Evolutionary conservation across 2,329 filamentous ascomycete genomes (phyloP), one percentile per base, ranked within the genome.

Genomic region (Dissoconium aciculare): DNA sequence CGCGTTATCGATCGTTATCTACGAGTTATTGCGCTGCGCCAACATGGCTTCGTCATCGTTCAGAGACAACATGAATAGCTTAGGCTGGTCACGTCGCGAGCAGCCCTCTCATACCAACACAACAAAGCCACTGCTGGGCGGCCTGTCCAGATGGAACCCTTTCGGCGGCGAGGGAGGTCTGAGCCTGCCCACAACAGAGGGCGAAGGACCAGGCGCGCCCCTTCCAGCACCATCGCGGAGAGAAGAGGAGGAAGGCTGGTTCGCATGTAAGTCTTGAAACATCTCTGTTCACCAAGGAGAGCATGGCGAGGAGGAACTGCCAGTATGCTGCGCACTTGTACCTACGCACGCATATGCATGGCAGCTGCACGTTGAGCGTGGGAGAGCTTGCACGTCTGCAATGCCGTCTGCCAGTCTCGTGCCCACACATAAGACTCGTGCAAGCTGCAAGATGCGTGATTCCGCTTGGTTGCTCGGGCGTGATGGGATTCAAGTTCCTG

Each of bases 241-340:
- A 46, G 85, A 94, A 53, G 89, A 95, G 58, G 87, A 95, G 54
- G 89, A 94, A 60, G 81, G 77, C 41, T 94, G 81, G 74, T 85
- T 94, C 71, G 77, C 80, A 50, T 66, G 89, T 98, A 72, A 87
- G 89, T 74, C 48, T 54, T 37, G 32, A 26, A 35, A 23, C 27
- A 23, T 21, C 27, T n/a, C n/a, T 30, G 27, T 37, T 33, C 39
- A 44, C n/a, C n/a, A n/a, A n/a, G n/a, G n/a, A n/a, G n/a, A n/a
- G n/a, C n/a, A n/a, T n/a, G n/a, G n/a, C n/a, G n/a, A n/a, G n/a
- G n/a, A n/a, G n/a, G n/a, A n/a, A n/a, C n/a, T n/a, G n/a, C n/a
- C n/a, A n/a, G n/a, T n/a, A n/a, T 27, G 31, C 37, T 11, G 25
- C 28, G 19, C 28, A 27, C 23, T 24, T 28, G 17, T 17, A 14